Evolutionary conservation across 2,329 filamentous ascomycete genomes (phyloP).

Genomic region (Talaromyces verruculosus): DNA sequence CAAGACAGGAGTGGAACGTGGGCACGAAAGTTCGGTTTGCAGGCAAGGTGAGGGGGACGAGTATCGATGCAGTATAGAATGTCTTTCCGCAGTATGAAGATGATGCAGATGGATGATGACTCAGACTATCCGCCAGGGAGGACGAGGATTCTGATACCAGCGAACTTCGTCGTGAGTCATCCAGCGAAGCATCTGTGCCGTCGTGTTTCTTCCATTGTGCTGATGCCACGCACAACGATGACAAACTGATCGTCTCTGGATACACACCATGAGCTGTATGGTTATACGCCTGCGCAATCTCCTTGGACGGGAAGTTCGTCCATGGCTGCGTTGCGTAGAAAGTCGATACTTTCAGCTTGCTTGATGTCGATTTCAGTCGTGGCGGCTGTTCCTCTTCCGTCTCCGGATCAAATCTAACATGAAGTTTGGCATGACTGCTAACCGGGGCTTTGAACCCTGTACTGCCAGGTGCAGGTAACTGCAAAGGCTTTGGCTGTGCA

Average conservation of each 20-base stretch:
- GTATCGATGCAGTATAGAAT: slow-evolving; percentile 63
- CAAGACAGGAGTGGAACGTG: slow-evolving; percentile 68
- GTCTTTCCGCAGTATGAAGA: slow-evolving; percentile 43
- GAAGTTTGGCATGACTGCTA: slow-evolving; percentile 56
- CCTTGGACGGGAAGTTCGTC: slow-evolving; percentile 47
- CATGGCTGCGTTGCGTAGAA: slow-evolving; percentile 57
- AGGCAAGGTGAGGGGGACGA: slow-evolving; percentile 64
- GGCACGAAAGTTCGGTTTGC: slow-evolving; percentile 65
- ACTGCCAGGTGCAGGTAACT: slow-evolving; percentile 44
- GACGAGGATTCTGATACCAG: slow-evolving; percentile 31
- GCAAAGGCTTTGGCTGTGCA: slow-evolving; percentile 58
- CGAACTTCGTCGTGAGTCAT: slow-evolving; percentile 32
- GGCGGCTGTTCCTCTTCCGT: slow-evolving; percentile 53
- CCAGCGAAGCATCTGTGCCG: slow-evolving; percentile 24
- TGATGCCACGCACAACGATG: slow-evolving; percentile 57
- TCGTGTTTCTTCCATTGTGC: slow-evolving; percentile 57
- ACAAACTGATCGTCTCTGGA: slow-evolving; percentile 54
- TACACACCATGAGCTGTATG: slow-evolving; percentile 51
- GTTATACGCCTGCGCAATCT: slow-evolving; percentile 25
- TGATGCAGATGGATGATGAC: slow-evolving; percentile 28
- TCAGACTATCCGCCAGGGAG: slow-evolving; percentile 22
- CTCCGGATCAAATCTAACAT: slow-evolving; percentile 61
- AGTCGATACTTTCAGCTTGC: slow-evolving; percentile 58
- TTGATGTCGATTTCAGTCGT: slow-evolving; percentile 52
- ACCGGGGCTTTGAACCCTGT: slow-evolving; percentile 27